Evolutionary conservation across 2,329 filamentous ascomycete species (phyloP).

Genomic region (Diaporthe citrichinensis): DNA sequence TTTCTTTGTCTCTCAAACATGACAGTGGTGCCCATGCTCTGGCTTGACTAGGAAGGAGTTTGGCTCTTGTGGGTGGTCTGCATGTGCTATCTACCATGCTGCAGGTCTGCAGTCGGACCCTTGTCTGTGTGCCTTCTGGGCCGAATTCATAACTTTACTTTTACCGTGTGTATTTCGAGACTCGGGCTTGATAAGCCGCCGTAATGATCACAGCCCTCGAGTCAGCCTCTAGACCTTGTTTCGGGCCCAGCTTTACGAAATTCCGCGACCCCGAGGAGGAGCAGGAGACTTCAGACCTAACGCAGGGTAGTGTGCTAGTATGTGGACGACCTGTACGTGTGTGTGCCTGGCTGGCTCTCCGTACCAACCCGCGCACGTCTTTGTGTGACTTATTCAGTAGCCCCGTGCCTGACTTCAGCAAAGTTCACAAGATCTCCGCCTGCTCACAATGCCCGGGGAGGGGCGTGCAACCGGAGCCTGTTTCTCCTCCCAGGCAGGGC

Average conservation of each 20-base stretch:
- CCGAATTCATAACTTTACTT: slow-evolving; percentile 18
- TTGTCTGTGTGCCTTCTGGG: slow-evolving; percentile 4
- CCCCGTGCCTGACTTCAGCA: slow-evolving; percentile 25
- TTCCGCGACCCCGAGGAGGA: slow-evolving; percentile 19
- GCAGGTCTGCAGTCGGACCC: slow-evolving; percentile 3
- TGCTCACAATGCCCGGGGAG: slow-evolving; percentile 18
- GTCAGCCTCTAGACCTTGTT: slow-evolving; percentile 28
- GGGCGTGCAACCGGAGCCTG: background rate
- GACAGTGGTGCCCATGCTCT: background rate
- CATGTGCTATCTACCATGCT: background rate
- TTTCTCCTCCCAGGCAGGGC: background rate
- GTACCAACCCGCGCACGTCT: background rate
- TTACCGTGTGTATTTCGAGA: slow-evolving; percentile 21
- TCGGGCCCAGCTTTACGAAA: slow-evolving; percentile 5
- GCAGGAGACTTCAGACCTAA: background rate
- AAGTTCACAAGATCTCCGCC: slow-evolving; percentile 27
- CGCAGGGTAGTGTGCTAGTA: background rate
- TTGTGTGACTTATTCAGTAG: slow-evolving; percentile 19
- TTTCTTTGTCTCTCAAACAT: slow-evolving; percentile 15
- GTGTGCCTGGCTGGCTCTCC: background rate
- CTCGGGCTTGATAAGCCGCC: slow-evolving; percentile 20
- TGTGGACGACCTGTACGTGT: background rate
- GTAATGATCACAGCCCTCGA: slow-evolving; percentile 23
- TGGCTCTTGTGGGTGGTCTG: background rate
- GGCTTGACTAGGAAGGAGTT: background rate